Evolutionary conservation across 495 filamentous ascomycete species (phyloP).

Genomic region (Chlorociboria aeruginascens): DNA sequence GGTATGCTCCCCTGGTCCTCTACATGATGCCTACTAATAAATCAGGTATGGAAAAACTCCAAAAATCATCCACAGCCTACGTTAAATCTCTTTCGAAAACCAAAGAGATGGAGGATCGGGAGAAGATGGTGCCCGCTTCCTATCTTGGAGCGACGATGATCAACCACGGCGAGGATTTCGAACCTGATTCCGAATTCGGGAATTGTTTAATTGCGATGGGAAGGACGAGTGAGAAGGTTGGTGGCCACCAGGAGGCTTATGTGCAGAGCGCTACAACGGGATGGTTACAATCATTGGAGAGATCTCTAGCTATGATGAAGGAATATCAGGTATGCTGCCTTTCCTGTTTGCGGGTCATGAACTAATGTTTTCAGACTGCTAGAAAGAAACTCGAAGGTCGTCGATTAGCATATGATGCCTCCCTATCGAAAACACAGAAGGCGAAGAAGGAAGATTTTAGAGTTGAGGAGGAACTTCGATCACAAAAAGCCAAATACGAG

Average conservation of each 20-base stretch:
- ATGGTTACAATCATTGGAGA: conserved; percentile 87
- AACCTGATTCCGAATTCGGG: conserved; percentile 83
- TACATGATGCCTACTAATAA: conserved; percentile 2
- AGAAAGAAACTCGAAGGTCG: conserved; percentile 93
- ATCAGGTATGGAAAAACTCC: conserved; percentile 81
- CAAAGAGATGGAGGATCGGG: conserved; percentile 70
- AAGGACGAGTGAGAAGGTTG: conserved; percentile 77
- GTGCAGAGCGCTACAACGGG: conserved; percentile 67
- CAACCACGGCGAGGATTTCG: conserved; percentile 86
- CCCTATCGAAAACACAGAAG: conserved; percentile 85
- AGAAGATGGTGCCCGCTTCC: conserved; percentile 63
- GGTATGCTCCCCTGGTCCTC: conserved; percentile 38
- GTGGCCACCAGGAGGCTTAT: conserved; percentile 77
- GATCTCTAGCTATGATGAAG: conserved; percentile 89
- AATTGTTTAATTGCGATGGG: conserved; percentile 81
- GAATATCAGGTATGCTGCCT: conserved; percentile 68
- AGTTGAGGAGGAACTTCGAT: conserved; percentile 84
- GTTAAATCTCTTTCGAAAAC: conserved; percentile 85
- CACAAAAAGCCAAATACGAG: conserved; percentile 91
- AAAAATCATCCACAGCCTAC: conserved; percentile 79
- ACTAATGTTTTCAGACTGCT: conserved; percentile 40
- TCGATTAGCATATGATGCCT: conserved; percentile 84
- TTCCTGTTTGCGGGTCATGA: neutral
- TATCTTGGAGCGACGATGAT: conserved; percentile 84
- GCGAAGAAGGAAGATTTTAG: conserved; percentile 87